Base-by-base conservation (phyloP, 2,329 filamentous ascomycete species). In the Lanzia echinophila region DNA sequence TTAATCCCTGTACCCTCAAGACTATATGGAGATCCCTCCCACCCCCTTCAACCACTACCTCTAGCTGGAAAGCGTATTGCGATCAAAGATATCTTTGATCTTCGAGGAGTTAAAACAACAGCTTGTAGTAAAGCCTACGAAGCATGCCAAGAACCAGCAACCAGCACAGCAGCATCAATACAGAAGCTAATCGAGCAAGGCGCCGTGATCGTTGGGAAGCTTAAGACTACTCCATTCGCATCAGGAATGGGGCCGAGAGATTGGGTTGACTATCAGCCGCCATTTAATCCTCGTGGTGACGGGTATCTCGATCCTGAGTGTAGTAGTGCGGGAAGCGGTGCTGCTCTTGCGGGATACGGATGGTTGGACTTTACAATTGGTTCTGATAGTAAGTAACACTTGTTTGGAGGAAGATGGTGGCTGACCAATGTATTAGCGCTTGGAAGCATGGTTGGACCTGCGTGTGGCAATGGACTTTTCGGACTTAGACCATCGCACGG, bases 31-130 rank as follows among this genome's bases (percentile, higher is more conserved):
- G 15, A 20, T 1, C 15, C 38, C 2, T 38, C 22, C 8, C 1
- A 19, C 8, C 8, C 13, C 2, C 13, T 1, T 0, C 1, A 19
- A 8, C 8, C 13, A 3, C 13, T 1, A 0, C 82, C 81, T 0
- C 70, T 86, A 0, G 77, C 79, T 2, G 82, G 83, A 7, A 74
- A 82, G 10, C 75, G 82, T 6, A 67, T 86, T 1, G 82, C 76
- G 0, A 73, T 85, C 48, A 86, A 86, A 66, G 82, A 86, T 55
- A 79, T 83, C 44, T 82, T 75, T 62, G 72, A 81, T 57, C 65
- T 84, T 36, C 71, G 73, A 20, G 83, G 82, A 2, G 66, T 83
- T 0, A 71, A 71, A 12, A 83, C 79, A 0, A 74, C 73, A 1
- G 71, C 78, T 28, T 83, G 81, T 0, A 83, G 80, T 49, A 70